Evolutionary conservation across 108 stramenopile species (phyloP).

Genomic region (Skeletonema grethae): DNA sequence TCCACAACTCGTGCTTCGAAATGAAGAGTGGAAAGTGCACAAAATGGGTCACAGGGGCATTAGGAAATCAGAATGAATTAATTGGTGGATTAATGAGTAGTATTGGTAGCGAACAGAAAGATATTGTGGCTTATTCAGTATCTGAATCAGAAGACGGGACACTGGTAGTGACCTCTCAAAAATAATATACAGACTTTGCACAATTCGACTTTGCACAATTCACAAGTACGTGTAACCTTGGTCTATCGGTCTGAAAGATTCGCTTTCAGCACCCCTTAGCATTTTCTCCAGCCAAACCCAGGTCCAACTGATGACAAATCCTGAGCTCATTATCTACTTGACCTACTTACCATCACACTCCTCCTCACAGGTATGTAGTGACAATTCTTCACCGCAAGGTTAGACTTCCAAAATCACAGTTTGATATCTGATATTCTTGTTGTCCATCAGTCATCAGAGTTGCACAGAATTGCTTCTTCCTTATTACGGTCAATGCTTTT

Average conservation of each 20-base stretch:
- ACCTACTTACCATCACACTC: too few species aligned
- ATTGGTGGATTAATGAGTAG: conserved; percentile 48
- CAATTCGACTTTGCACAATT: too few species aligned
- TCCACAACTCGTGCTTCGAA: conserved; percentile 52
- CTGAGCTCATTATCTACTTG: too few species aligned
- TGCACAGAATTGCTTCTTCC: too few species aligned
- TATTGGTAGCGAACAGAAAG: conserved; percentile 39
- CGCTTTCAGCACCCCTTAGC: not conserved
- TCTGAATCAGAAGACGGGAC: conserved; percentile 36
- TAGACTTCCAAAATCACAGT: too few species aligned
- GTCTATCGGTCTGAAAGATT: too few species aligned
- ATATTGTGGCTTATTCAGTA: conserved; percentile 34
- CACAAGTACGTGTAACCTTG: too few species aligned
- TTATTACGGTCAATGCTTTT: too few species aligned
- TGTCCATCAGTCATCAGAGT: too few species aligned
- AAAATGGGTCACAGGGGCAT: conserved; percentile 45
- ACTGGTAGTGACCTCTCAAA: conserved; percentile 7
- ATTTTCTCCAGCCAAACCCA: not conserved
- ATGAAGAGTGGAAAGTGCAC: conserved; percentile 42
- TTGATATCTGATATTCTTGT: too few species aligned
- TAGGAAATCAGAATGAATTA: conserved; percentile 41
- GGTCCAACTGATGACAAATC: not conserved
- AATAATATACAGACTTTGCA: not conserved
- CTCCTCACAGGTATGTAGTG: too few species aligned
- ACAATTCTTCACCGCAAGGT: too few species aligned